Percentiles rank a stretch among this genome's conserved stretches.
phyloP scores from a whole-genome alignment of 106 monocot species.

The Allium sativum region DNA sequence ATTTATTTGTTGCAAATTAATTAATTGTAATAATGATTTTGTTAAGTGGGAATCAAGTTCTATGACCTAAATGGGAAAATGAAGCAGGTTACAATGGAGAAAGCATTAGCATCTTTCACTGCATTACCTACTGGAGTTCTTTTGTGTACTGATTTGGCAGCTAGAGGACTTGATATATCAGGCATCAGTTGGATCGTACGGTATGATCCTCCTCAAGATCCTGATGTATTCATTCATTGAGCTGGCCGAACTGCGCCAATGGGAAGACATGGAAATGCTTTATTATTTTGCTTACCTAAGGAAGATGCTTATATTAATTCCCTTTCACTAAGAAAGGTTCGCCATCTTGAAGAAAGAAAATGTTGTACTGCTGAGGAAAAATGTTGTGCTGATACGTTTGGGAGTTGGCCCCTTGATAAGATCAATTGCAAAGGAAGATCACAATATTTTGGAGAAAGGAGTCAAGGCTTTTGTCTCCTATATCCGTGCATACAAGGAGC shows the following conservation, averaged over 20 bases:
- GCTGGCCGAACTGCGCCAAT: conserved; percentile 90
- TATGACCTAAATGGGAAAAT: too few relatives aligned
- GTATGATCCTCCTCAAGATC: conserved; percentile 99
- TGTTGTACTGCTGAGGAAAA: conserved; percentile 7
- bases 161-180: conserved; percentile 97
- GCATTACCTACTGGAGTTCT: conserved; percentile 58
- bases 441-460: too few relatives aligned
- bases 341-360: conserved; percentile 37
- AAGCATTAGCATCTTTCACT: conserved; percentile 80
- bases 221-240: conserved; percentile 90
- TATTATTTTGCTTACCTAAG: conserved; percentile 90
- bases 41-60: too few relatives aligned
- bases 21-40: too few relatives aligned
- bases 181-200: conserved; percentile 96
- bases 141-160: conserved; percentile 96
- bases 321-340: conserved; percentile 60
- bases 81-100: conserved; percentile 86
- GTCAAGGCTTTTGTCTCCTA: too few relatives aligned
- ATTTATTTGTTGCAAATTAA: too few relatives aligned
- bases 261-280: conserved; percentile 76
- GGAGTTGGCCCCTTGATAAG: conserved; percentile 63
- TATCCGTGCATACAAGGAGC: too few relatives aligned
- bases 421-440: too few relatives aligned
- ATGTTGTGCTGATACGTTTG: conserved; percentile 22
- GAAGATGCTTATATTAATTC: conserved; percentile 88